phyloP scores from a whole-genome alignment of 495 filamentous ascomycete species.

The Xylaria longipes region DNA sequence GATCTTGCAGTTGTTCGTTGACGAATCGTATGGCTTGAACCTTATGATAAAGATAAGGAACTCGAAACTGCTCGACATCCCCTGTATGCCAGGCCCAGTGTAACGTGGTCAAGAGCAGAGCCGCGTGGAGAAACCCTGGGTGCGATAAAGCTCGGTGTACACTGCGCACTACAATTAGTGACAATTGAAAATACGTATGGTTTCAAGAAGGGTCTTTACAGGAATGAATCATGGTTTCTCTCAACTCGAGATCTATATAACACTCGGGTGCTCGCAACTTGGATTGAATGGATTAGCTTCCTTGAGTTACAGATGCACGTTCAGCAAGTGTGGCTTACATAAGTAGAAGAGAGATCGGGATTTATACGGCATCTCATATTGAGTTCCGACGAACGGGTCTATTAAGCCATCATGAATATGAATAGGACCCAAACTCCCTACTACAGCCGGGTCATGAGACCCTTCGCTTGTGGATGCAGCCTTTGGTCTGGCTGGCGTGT shows the following conservation, averaged over 20 bases:
- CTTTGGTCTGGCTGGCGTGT: conserved; percentile 28
- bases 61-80: conserved; percentile 41
- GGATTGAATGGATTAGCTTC: conserved; percentile 25
- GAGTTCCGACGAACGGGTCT: conserved; percentile 40
- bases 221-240: conserved; percentile 37
- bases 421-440: conserved; percentile 29
- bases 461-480: conserved; percentile 25
- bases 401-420: conserved; percentile 30
- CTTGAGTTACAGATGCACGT: neutral
- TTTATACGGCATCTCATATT: conserved; percentile 39
- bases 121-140: conserved; percentile 44
- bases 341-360: conserved; percentile 41
- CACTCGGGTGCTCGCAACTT: conserved; percentile 40
- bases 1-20: conserved; percentile 42
- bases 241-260: conserved; percentile 38
- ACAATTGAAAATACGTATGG: conserved; percentile 13
- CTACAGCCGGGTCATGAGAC: conserved; percentile 2
- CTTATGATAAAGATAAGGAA: conserved; percentile 45
- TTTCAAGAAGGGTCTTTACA: conserved; percentile 33
- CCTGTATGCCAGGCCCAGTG: conserved; percentile 44
- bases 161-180: conserved; percentile 29
- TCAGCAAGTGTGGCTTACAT: conserved; percentile 34
- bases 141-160: conserved; percentile 43
- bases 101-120: conserved; percentile 41
- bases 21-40: conserved; percentile 45